Percentiles rank a stretch among this genome's conserved stretches.
These are phyloP conservation scores for Fraxinus quadrangulata DNA, from an alignment of 257 asterid genomes.

Conservation along the genomic window DNA sequence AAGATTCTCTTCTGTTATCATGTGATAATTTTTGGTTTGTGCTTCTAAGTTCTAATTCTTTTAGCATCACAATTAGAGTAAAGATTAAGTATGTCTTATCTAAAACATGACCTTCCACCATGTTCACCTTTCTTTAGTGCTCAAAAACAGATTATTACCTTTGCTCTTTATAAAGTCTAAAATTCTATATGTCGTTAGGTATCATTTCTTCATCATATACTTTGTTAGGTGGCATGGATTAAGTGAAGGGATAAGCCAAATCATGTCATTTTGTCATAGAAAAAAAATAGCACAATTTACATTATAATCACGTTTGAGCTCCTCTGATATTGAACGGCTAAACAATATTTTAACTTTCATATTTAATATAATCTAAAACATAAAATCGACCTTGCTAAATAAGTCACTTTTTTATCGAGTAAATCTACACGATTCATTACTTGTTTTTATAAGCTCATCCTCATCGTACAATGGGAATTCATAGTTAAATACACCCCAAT, in stretches of 20 bases:
- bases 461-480: too few relatives aligned
- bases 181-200: constrained; percentile 36
- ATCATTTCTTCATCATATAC: constrained; percentile 34
- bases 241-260: constrained; percentile 11
- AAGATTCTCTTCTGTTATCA: neutral
- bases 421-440: too few relatives aligned
- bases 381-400: too few relatives aligned
- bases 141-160: neutral
- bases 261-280: constrained; percentile 13
- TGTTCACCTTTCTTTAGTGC: constrained; percentile 27
- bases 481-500: too few relatives aligned
- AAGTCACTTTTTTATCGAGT: too few relatives aligned
- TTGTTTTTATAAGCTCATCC: too few relatives aligned
- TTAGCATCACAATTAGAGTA: constrained; percentile 27
- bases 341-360: too few relatives aligned
- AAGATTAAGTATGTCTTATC: constrained; percentile 32
- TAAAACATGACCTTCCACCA: constrained; percentile 37
- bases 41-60: constrained; percentile 1
- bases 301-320: neutral
- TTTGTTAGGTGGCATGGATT: constrained; percentile 33
- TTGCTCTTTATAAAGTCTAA: neutral
- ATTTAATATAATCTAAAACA: too few relatives aligned
- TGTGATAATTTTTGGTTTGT: neutral
- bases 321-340: too few relatives aligned
- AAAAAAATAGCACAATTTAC: neutral